Base-by-base conservation (phyloP, 345 rosid genomes). In the Moricandia arvensis region DNA sequence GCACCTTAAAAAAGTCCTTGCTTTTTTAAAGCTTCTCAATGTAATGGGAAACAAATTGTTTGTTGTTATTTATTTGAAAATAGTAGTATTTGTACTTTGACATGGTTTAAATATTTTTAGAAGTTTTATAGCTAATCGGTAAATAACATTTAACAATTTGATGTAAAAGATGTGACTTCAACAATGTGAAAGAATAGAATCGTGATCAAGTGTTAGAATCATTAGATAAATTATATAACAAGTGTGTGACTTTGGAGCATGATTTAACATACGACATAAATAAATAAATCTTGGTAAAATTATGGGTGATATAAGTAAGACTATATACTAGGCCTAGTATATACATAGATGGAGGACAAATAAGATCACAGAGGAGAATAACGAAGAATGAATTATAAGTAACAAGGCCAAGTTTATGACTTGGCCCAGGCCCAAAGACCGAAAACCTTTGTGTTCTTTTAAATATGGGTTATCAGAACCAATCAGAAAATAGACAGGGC, bases 1-100 rank as follows among this genome's bases (percentile, higher is more conserved):
- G 43, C 21, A 38, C 65, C 65, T 73, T 7, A 0, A 47, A 38
- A 49, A 61, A 16, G 12, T 18, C 0, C 57, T 55, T 16, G 64
- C 11, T 51, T 5, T 53, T 63, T 65, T 12, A 30, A 41, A 57
- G 37, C 70, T 58, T 66, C 67, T 66, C n/a, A 13, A 37, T 21
- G 35, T 21, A 30, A 58, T 64, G 24, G 17, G 66, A 30, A 59
- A 66, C 57, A 12, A 11, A 12, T 43, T 43, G 49, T 43, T 43
- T 43, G 24, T 21, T 21, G 24, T 21, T 21, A 21, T 21, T 21
- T 21, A 21, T 21, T 21, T 21, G 24, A 21, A 21, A 21, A 21
- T 21, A 21, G 24, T 21, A n/a, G 16, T 43, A 12, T 15, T 35
- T 35, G n/a, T n/a, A n/a, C 24, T 21, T 21, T 21, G 24, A 21